Percentiles rank a stretch among this genome's conserved stretches.
Evolutionary conservation across 768 basidiomycete species (phyloP).

Genomic region (Termitomyces sp.): DNA sequence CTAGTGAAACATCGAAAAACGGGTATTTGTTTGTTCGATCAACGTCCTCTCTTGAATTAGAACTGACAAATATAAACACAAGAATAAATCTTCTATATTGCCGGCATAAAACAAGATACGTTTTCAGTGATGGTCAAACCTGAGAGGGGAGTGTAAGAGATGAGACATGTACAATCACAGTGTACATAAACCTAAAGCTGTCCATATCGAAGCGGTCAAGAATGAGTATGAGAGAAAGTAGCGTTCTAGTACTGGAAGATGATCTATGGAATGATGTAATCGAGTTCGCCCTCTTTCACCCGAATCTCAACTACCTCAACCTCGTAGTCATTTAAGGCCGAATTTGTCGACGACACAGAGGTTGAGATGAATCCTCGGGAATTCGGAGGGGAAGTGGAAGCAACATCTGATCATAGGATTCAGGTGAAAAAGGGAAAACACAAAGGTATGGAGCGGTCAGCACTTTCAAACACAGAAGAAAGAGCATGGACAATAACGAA

Average conservation of each 20-base stretch:
- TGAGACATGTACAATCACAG: not conserved
- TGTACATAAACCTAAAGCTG: not conserved
- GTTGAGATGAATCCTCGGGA: conserved; percentile 60
- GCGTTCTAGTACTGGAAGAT: not conserved
- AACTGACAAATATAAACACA: not conserved
- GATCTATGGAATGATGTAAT: conserved; percentile 64
- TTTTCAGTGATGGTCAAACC: not conserved
- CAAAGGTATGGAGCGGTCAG: conserved; percentile 13
- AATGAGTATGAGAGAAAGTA: not conserved
- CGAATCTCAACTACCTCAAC: conserved; percentile 87
- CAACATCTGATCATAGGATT: conserved; percentile 50
- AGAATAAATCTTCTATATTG: no score
- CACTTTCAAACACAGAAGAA: conserved; percentile 12
- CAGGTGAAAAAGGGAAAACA: conserved; percentile 7
- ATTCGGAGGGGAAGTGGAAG: conserved; percentile 78
- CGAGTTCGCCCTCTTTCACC: conserved; percentile 72
- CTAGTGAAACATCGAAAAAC: no score
- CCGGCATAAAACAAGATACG: not conserved
- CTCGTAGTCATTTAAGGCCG: conserved; percentile 69
- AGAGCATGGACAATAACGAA: conserved; percentile 37
- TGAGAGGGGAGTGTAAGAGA: not conserved
- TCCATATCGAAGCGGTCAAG: not conserved
- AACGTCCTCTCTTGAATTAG: not conserved
- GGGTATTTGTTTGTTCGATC: no score
- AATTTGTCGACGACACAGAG: conserved; percentile 63